These are phyloP conservation scores for Mycena polygramma DNA, from an alignment of 768 basidiomycete species.

Conservation along the genomic window DNA sequence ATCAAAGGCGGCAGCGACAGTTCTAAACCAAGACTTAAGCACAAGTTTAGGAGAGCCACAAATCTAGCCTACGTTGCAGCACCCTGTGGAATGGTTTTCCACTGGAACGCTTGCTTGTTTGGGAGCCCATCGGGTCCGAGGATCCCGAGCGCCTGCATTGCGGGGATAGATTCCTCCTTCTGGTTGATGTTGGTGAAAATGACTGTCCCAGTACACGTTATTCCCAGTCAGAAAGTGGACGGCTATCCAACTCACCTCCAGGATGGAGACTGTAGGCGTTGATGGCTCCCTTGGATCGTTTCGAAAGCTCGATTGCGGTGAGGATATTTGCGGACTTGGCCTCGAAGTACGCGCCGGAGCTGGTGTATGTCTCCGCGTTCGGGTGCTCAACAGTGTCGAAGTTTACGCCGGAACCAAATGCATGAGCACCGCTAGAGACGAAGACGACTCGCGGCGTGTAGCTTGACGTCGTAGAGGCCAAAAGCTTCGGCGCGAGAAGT, in stretches of 20 bases:
- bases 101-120: not conserved
- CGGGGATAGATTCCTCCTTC: not conserved
- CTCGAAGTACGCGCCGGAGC: slow-evolving; percentile 1
- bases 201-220: not conserved
- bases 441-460: not conserved
- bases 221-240: not conserved
- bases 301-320: not conserved
- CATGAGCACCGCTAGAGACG: not conserved
- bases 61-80: not conserved
- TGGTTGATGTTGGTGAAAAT: not conserved
- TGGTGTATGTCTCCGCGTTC: not conserved
- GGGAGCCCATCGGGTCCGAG: not conserved
- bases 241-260: not conserved
- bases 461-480: not conserved
- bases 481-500: not conserved
- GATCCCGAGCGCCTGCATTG: not conserved
- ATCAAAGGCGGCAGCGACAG: not conserved
- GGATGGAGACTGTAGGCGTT: not conserved
- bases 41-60: not conserved
- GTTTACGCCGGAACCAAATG: not conserved
- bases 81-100: not conserved
- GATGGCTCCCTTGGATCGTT: not conserved
- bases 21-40: not conserved
- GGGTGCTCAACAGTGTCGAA: not conserved
- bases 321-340: slow-evolving; percentile 2